Conservation (phyloP, 202 grass and related monocot species). For the Brachypodium distachyon region DNA sequence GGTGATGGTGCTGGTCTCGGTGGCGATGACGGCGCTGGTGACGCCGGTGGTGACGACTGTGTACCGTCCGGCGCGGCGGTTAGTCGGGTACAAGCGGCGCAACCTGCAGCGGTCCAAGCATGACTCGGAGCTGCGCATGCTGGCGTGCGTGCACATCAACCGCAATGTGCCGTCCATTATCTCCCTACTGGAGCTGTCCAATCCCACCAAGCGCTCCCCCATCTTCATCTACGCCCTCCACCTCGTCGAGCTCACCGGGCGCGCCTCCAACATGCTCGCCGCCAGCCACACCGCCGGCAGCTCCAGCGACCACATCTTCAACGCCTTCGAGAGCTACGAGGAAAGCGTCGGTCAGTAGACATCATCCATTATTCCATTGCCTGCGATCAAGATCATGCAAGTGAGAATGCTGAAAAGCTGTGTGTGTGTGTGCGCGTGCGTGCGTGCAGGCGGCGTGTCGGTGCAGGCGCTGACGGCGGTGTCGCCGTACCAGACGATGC, state of each 20-base stretch:
- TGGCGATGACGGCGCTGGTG: slow-evolving; percentile 63
- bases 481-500: slow-evolving; percentile 79
- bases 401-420: not conserved
- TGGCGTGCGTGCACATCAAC: slow-evolving; percentile 69
- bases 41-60: slow-evolving; percentile 58
- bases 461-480: slow-evolving; percentile 61
- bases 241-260: slow-evolving; percentile 69
- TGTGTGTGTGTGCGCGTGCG: not conserved
- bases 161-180: slow-evolving; percentile 78
- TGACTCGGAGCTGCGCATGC: slow-evolving; percentile 62
- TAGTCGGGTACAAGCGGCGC: slow-evolving; percentile 67
- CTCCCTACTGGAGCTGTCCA: slow-evolving; percentile 66
- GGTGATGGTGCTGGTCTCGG: slow-evolving; percentile 64
- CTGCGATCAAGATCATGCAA: too few species aligned
- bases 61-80: slow-evolving; percentile 40
- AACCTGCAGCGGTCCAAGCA: slow-evolving; percentile 65
- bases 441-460: slow-evolving; percentile 37
- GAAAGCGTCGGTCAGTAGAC: slow-evolving; percentile 10
- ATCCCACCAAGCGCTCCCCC: slow-evolving; percentile 68
- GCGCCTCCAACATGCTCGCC: slow-evolving; percentile 67
- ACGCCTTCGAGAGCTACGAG: slow-evolving; percentile 74
- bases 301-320: slow-evolving; percentile 59
- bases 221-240: slow-evolving; percentile 82
- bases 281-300: slow-evolving; percentile 15
- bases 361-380: not conserved